Evolutionary conservation across 176 grass and related monocot species (phyloP), one percentile per base, ranked within the genome.

Genomic region (Lolium multiflorum): DNA sequence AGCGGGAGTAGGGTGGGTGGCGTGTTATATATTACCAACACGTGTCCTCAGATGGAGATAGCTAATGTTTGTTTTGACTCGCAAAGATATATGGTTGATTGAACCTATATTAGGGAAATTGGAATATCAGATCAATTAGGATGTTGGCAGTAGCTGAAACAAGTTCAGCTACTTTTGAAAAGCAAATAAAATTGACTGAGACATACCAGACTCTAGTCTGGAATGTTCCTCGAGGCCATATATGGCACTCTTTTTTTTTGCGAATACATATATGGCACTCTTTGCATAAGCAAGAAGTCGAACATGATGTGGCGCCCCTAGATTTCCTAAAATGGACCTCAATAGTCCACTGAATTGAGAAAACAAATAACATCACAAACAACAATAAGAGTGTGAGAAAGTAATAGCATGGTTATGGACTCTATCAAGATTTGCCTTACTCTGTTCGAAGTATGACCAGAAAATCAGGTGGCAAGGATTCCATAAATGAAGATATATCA

Each of bases 401-500:
- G 4, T 55, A 76, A 61, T 54, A 79, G 25, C 18, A 66, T 57
- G 76, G 7, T 28, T 16, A 83, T 50, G 48, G 7, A 11, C 21
- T 90, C 39, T 39, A 26, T 21, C 25, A 67, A 81, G 12, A 72
- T 50, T 38, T 39, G 13, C 18, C 89, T 81, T 98, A 98, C 96
- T 95, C 93, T 76, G 93, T 98, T 74, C 96, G 84, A 38, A 98
- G 88, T 69, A 98, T 94, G 66, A 83, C 13, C 73, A 94, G 71
- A 71, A 98, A 95, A 73, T 98, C 96, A 11, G 81, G 83, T n/a
- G 93, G 96, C 77, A 98, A 88, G 47, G 90, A 95, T 87, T 98
- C 96, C 90, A 92, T 89, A 79, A 98, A 98, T 54, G 93, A 92
- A 57, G 93, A 93, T 79, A 95, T 92, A 77, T 95, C 96, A 77